These are phyloP conservation scores for Claviceps sorghi DNA, from an alignment of 2,329 filamentous ascomycete species.

Conservation along the genomic window DNA sequence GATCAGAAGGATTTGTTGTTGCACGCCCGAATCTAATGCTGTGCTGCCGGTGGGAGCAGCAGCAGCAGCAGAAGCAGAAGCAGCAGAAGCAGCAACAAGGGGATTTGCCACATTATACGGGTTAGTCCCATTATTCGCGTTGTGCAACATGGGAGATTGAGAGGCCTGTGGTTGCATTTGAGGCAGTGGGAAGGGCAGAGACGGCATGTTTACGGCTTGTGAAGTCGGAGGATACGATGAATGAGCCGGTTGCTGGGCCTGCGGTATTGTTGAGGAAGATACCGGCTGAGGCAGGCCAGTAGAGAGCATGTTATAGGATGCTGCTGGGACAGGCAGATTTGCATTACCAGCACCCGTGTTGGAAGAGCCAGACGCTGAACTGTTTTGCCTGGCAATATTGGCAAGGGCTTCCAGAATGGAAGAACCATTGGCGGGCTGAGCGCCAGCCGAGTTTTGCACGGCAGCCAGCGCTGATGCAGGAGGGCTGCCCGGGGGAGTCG, in stretches of 20 bases:
- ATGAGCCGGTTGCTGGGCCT: constrained; percentile 14
- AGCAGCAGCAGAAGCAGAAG: constrained; percentile 21
- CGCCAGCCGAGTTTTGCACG: constrained; percentile 22
- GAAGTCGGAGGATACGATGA: constrained; percentile 28
- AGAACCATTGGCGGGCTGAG: constrained; percentile 28
- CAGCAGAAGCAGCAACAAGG: constrained; percentile 20
- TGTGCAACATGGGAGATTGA: constrained; percentile 14
- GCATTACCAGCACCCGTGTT: constrained; percentile 23
- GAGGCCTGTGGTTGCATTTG: constrained; percentile 23
- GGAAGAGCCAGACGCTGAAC: constrained; percentile 19
- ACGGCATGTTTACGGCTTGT: constrained; percentile 46
- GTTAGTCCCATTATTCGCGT: constrained; percentile 12
- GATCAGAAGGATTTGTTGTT: constrained; percentile 60
- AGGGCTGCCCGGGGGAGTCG: constrained; percentile 54
- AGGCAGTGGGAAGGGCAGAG: constrained; percentile 26
- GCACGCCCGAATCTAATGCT: constrained; percentile 39
- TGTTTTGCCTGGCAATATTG: constrained; percentile 66
- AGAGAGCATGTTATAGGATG: constrained; percentile 25
- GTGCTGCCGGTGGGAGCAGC: constrained; percentile 20
- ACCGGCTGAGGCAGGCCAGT: constrained; percentile 19
- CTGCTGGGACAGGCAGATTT: constrained; percentile 25
- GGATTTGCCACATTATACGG: constrained; percentile 17
- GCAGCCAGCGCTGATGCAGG: constrained; percentile 31
- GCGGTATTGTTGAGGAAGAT: constrained; percentile 15
- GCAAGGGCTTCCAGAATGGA: constrained; percentile 68